phyloP scores from a whole-genome alignment of 2,329 filamentous ascomycete genomes.

The Pezicula rhizophila region DNA sequence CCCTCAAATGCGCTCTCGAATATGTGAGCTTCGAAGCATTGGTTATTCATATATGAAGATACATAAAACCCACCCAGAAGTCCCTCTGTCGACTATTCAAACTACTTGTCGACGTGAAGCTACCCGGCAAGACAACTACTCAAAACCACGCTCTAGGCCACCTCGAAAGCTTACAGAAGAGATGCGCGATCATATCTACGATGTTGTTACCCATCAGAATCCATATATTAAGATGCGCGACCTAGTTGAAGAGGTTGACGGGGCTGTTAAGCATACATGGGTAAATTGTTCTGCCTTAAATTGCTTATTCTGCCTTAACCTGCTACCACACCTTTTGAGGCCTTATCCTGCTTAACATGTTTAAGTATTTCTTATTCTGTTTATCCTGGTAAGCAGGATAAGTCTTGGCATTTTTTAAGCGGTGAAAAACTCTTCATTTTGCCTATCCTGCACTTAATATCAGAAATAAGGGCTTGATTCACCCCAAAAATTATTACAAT shows the following conservation, averaged over 20 bases:
- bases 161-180: constrained; percentile 3
- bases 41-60: constrained; percentile 1
- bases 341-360: no score
- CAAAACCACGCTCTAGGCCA: background rate
- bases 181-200: constrained; percentile 4
- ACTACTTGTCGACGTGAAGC: constrained; percentile 3
- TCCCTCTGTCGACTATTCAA: constrained; percentile 2
- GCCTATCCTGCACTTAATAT: no score
- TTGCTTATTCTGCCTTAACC: no score
- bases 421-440: no score
- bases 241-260: background rate
- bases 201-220: constrained; percentile 1
- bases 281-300: no score
- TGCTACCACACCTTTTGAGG: no score
- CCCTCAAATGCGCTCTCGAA: constrained; percentile 4
- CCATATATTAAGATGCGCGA: constrained; percentile 1
- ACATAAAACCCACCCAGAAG: constrained; percentile 1
- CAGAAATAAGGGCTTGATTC: no score
- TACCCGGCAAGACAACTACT: background rate
- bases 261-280: no score
- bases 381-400: no score
- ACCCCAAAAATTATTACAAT: no score
- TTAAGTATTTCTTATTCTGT: no score
- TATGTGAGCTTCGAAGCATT: constrained; percentile 7
- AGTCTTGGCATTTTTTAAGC: no score